These are phyloP conservation scores for Fusarium lateritium DNA, from an alignment of 2,329 filamentous ascomycete genomes.

Conservation along the genomic window DNA sequence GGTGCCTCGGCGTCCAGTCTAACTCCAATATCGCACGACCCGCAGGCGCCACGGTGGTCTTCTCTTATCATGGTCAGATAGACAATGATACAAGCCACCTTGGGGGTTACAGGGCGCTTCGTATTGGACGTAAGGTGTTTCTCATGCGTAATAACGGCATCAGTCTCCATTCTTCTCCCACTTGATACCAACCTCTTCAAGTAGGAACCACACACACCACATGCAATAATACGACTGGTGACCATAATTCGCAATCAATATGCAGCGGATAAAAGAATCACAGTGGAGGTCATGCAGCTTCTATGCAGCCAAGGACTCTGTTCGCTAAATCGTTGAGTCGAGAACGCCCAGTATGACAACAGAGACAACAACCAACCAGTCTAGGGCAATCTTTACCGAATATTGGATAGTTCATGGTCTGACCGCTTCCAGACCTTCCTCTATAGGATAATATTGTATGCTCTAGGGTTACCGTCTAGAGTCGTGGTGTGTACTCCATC, in stretches of 20 bases:
- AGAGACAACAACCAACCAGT: neutral
- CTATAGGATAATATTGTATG: neutral
- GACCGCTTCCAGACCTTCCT: neutral
- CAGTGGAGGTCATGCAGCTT: neutral
- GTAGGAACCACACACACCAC: neutral
- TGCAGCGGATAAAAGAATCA: neutral
- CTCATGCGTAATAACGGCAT: neutral
- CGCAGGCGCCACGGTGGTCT: neutral
- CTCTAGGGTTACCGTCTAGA: neutral
- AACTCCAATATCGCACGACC: neutral
- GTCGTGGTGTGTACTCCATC: constrained; percentile 8
- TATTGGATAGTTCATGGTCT: neutral
- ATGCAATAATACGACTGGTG: neutral
- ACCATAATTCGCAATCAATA: neutral
- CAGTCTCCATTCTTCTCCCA: neutral
- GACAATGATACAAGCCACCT: neutral
- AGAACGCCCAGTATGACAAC: neutral
- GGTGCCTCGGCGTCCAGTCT: neutral
- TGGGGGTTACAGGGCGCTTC: neutral
- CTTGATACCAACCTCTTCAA: neutral
- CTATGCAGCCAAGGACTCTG: neutral
- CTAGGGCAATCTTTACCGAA: neutral
- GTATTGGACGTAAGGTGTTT: neutral
- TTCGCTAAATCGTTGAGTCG: neutral
- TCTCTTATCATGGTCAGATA: neutral